Conservation (phyloP, 2,329 filamentous ascomycete genomes). For the Xylaria sp. region DNA sequence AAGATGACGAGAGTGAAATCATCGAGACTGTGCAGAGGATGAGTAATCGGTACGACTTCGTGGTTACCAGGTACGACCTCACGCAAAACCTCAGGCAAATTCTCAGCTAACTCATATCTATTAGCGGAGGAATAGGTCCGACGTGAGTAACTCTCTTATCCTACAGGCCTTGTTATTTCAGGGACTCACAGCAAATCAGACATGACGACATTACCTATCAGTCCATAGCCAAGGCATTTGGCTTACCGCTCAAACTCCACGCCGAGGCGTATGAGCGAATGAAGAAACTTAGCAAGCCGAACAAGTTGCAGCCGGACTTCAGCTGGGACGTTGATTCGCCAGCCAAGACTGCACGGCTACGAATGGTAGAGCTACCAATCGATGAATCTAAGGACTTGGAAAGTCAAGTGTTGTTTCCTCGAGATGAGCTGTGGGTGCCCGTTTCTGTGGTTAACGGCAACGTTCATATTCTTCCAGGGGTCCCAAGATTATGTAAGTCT, state of each 20-base stretch:
- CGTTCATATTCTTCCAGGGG: slow-evolving; percentile 89
- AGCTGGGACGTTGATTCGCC: slow-evolving; percentile 87
- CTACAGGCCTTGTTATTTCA: neutral
- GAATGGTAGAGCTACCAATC: slow-evolving; percentile 89
- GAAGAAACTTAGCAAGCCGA: slow-evolving; percentile 81
- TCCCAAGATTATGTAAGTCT: slow-evolving; percentile 79
- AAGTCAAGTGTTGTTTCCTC: slow-evolving; percentile 81
- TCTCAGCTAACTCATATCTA: slow-evolving; percentile 14
- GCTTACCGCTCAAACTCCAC: slow-evolving; percentile 80
- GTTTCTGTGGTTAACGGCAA: slow-evolving; percentile 91
- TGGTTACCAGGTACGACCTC: slow-evolving; percentile 76
- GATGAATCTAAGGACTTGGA: slow-evolving; percentile 73
- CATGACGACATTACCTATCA: slow-evolving; percentile 98
- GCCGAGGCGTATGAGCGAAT: slow-evolving; percentile 81
- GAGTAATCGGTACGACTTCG: slow-evolving; percentile 90
- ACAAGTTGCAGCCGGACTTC: slow-evolving; percentile 78
- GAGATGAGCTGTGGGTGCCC: slow-evolving; percentile 90
- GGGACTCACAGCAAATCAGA: slow-evolving; percentile 57
- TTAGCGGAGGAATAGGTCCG: slow-evolving; percentile 89
- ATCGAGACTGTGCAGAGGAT: slow-evolving; percentile 87
- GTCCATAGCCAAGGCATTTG: slow-evolving; percentile 91
- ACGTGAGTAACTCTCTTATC: slow-evolving; percentile 70
- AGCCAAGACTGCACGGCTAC: slow-evolving; percentile 80
- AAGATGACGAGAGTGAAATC: slow-evolving; percentile 91
- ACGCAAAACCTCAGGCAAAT: neutral